Evolutionary conservation across 176 grass and related monocot genomes (phyloP), one percentile per base, ranked within the genome.

Genomic region (Microstegium vimineum): DNA sequence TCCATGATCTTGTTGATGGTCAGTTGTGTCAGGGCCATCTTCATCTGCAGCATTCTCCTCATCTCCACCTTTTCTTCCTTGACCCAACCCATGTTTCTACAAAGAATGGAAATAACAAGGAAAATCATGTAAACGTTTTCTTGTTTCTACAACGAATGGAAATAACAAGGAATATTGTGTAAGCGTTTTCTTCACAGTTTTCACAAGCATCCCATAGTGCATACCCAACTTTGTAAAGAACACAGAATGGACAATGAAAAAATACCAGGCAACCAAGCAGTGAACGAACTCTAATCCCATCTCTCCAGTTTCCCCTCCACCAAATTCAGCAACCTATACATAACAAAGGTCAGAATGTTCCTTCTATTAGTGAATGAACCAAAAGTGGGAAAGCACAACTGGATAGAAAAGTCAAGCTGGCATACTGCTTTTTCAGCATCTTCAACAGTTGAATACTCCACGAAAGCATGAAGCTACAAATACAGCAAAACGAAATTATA

Each of bases 361-460:
- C 26, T 66, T 86, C 35, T 32, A 15, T 40, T 30, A n/a, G 7
- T 56, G 0, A 65, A 35, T 71, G 51, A 28, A 72, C n/a, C 11
- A 73, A n/a, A 33, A 38, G 35, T 52, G 42, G 40, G 30, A 17
- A 73, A 82, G 13, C 32, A 45, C 10, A 41, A 37, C 26, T 27
- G 28, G 77, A 76, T 73, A 82, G 30, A 35, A 28, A 63, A 61
- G 31, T 83, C 66, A 77, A 79, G 62, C 75, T 57, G 79, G 76
- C 93, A 87, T 86, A 99, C 96, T 27, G 96, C 93, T 64, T 88
- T 99, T 32, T 93, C 92, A 85, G 96, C 96, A 83, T 91, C 93
- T 79, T 99, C 96, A 78, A 93, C 45, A 87, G 87, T 85, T 66
- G 46, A 85, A 74, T 99, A 99, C 85, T 93, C 96, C 75, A 99